Evolutionary conservation across 2,329 filamentous ascomycete genomes (phyloP).

Genomic region (Myriosclerotinia curreyana): DNA sequence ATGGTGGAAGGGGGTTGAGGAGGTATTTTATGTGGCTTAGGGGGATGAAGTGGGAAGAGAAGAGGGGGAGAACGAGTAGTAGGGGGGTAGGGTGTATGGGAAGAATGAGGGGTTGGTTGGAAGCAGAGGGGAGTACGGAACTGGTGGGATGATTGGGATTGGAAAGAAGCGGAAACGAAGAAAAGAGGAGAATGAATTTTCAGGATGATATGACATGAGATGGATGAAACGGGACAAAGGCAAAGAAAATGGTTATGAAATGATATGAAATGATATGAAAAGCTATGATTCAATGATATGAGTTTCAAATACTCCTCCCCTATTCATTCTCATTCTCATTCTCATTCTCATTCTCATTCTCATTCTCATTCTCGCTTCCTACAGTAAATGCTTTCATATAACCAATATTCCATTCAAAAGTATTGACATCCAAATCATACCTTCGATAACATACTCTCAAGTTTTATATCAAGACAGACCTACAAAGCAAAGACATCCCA

Average conservation of each 20-base stretch:
- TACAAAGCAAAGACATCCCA: neutral
- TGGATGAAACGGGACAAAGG: neutral
- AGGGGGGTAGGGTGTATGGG: no score
- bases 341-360: no score
- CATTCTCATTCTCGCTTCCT: neutral
- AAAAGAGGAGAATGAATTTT: neutral
- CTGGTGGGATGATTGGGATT: neutral
- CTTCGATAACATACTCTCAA: no score
- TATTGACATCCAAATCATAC: no score
- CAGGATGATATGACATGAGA: neutral
- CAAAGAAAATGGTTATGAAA: neutral
- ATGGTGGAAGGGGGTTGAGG: conserved; percentile 68
- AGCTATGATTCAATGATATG: neutral
- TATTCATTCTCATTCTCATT: neutral
- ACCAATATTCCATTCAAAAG: neutral
- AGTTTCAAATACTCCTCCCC: neutral
- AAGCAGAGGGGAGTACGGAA: neutral
- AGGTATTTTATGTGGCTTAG: conserved; percentile 62
- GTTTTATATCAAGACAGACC: neutral
- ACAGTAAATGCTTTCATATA: neutral
- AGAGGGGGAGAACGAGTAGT: conserved; percentile 23
- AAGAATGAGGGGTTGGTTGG: no score
- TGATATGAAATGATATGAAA: neutral
- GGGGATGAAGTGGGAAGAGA: no score
- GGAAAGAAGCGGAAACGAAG: neutral